Evolutionary conservation across 495 filamentous ascomycete species (phyloP), one percentile per base, ranked within the genome.

Genomic region (Xylaria castorea): DNA sequence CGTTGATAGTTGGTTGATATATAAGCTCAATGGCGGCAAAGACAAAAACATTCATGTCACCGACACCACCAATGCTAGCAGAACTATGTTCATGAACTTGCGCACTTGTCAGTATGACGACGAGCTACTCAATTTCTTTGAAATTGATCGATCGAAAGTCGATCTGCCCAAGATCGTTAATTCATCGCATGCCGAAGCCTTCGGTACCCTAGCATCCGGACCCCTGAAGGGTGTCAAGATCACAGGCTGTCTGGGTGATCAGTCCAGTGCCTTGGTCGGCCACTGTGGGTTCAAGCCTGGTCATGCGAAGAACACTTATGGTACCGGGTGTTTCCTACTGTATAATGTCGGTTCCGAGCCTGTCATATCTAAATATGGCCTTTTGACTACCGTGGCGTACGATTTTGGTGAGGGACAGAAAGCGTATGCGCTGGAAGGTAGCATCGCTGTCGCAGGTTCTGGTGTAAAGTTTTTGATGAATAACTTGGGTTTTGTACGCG

Each of bases 71-170:
- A 98, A 98, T 80, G 95, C 95, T 38, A 96, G 93, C 20, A 84
- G 95, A 73, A 98, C 95, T 66, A 97, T 97, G 95, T 97, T 97
- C 81, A 94, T 97, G 90, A 96, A 97, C 81, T 86, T 98, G 46
- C 88, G 91, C 72, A 96, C 92, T 6, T 84, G 97, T 38, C 83
- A 97, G 77, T 98, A 97, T 79, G 94, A 97, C 78, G 89, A 96
- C 67, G 87, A 85, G 51, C 86, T 97, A 6, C 85, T 98, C 58
- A 83, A 89, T 27, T 98, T 97, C 84, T 97, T 97, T 81, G 89
- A 89, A 44, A 85, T 97, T 71, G 92, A 97, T 81, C 82, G 82
- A 48, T 88, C 82, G 71, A 97, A 96, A 80, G 84, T 97, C 64
- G 86, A 87, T 40, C 85, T 98, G 14, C 95, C 95, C 27, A 90